Evolutionary conservation across 345 rosid species (phyloP).

Genomic region (Salix suchowensis): DNA sequence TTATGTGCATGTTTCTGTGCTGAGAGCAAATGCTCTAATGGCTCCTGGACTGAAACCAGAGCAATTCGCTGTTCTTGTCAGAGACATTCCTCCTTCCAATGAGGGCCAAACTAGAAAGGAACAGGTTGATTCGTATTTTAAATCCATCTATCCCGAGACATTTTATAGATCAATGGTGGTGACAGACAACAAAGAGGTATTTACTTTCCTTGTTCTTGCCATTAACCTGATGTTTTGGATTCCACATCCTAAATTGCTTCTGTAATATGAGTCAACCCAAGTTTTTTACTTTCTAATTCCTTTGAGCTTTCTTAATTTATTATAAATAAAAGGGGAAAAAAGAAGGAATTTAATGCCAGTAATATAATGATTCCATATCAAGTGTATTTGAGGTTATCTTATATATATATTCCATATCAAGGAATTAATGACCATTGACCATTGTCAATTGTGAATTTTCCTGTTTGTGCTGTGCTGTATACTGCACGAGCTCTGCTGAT

Average conservation of each 20-base stretch:
- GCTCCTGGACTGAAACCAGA: constrained; percentile 56
- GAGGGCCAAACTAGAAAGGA: constrained; percentile 63
- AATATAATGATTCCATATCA: background rate
- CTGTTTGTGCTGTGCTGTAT: background rate
- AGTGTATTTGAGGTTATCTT: background rate
- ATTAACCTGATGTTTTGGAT: background rate
- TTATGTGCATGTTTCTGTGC: constrained; percentile 58
- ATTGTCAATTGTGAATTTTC: background rate
- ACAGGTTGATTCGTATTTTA: constrained; percentile 77
- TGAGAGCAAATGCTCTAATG: constrained; percentile 75
- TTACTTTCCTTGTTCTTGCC: background rate
- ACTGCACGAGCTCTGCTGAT: background rate
- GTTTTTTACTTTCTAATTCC: background rate
- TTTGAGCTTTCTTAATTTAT: too few relatives aligned
- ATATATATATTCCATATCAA: background rate
- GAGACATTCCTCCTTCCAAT: constrained; percentile 63
- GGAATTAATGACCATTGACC: background rate
- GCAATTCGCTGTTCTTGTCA: constrained; percentile 77
- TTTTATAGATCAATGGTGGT: constrained; percentile 77
- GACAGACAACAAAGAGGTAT: constrained; percentile 67
- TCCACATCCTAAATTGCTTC: background rate
- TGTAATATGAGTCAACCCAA: background rate
- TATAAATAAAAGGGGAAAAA: too few relatives aligned
- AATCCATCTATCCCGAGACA: constrained; percentile 65
- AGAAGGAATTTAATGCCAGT: background rate